These are phyloP conservation scores for Tuctoria greenei DNA, from an alignment of 176 grass and related monocot species.

Conservation along the genomic window DNA sequence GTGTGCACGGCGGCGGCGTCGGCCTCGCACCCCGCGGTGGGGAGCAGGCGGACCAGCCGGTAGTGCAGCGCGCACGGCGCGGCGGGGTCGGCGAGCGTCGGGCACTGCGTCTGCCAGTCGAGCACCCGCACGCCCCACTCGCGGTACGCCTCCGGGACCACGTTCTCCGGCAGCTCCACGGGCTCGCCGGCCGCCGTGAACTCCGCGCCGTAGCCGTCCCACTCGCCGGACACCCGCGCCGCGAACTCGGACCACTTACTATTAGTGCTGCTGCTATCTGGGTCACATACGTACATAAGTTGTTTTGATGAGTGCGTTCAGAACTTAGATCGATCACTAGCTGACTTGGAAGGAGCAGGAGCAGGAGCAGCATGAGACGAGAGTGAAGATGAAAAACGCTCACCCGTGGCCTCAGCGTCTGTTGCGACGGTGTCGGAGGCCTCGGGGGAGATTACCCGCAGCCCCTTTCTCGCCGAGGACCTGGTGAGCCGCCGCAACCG, in stretches of 20 bases:
- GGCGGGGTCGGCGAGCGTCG: slow-evolving; percentile 63
- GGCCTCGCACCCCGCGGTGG: slow-evolving; percentile 91
- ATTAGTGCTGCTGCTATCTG: background rate
- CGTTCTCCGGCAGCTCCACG: slow-evolving; percentile 69
- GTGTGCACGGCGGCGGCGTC: slow-evolving; percentile 45
- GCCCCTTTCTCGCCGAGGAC: background rate
- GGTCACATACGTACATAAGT: too few species aligned
- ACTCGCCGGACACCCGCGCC: slow-evolving; percentile 76
- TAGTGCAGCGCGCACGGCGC: slow-evolving; percentile 53
- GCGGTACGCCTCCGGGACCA: slow-evolving; percentile 78
- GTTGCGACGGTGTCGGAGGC: background rate
- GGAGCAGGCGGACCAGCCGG: slow-evolving; percentile 72
- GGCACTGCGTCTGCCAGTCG: slow-evolving; percentile 98
- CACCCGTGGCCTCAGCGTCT: background rate
- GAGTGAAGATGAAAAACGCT: background rate
- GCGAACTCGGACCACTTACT: slow-evolving; percentile 62
- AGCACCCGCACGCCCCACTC: slow-evolving; percentile 86
- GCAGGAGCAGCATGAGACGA: background rate
- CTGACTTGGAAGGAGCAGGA: background rate
- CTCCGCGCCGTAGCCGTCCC: slow-evolving; percentile 88
- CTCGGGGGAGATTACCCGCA: slow-evolving; percentile 21
- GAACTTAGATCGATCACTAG: too few species aligned
- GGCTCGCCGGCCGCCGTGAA: slow-evolving; percentile 66
- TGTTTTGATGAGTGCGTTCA: too few species aligned
- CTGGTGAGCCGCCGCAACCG: background rate